Evolutionary conservation across 179 eudicot species (phyloP), one percentile per base, ranked within the genome.

Genomic region (Beta macrorhiza): DNA sequence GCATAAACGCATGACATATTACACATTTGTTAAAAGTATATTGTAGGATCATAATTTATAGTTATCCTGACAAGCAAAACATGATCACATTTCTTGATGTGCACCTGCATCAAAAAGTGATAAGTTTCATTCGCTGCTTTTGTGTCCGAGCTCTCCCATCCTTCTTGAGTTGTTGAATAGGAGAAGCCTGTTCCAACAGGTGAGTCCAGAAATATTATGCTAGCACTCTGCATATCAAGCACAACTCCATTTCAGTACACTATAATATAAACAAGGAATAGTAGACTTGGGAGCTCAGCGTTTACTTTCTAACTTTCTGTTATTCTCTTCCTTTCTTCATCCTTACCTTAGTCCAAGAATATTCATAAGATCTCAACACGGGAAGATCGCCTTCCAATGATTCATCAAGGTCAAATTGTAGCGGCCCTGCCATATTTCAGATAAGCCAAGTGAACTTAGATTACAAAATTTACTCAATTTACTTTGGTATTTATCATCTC

Each of bases 301-400:
- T 58, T 56, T 25, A 5, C n/a, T 19, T 44, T 15, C 15, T 45
- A 15, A 6, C n/a, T 65, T n/a, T 37, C 22, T 32, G 37, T 22
- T 51, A 9, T 19, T 5, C 14, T 7, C 47, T 42, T 5, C 6
- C 42, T 29, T 74, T 55, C 25, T 17, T 42, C 16, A 59, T 12
- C 5, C 65, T 82, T 79, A 90, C 93, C 91, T 89, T 87, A n/a
- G 93, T 89, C 86, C 90, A 77, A 77, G 89, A 81, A 69, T 89
- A 71, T 19, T 89, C 89, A 80, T 89, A 90, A 75, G 88, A 89
- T 84, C 78, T 89, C 87, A 90, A 82, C 72, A 78, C 78, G 6
- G 93, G 93, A 22, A 87, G 81, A 19, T 84, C 90, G 16, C 90
- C 91, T 10, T 85, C 55, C 75, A 89, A 42, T 80, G 81, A 75